phyloP scores from a whole-genome alignment of 2,329 filamentous ascomycete species.

The Neocucurbitaria cava region DNA sequence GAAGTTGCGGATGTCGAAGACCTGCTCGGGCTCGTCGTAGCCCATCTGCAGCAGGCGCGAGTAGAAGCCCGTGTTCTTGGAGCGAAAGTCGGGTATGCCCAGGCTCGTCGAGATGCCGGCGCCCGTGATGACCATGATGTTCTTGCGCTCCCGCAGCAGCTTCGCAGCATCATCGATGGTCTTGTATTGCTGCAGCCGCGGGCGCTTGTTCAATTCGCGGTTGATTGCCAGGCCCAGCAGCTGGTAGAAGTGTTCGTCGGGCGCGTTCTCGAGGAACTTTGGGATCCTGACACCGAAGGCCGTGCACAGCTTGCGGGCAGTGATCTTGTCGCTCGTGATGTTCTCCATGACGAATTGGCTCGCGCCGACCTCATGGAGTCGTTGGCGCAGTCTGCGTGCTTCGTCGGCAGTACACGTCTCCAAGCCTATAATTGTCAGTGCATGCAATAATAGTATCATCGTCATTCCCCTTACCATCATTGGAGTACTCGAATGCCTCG shows the following conservation, averaged over 20 bases:
- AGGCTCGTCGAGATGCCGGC: slow-evolving; percentile 96
- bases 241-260: slow-evolving; percentile 77
- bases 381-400: slow-evolving; percentile 70
- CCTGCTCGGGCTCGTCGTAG: slow-evolving; percentile 84
- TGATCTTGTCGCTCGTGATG: slow-evolving; percentile 66
- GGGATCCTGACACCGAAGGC: slow-evolving; percentile 83
- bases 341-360: slow-evolving; percentile 73
- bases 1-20: slow-evolving; percentile 91
- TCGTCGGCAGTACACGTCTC: slow-evolving; percentile 57
- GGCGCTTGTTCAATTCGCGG: slow-evolving; percentile 80
- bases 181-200: slow-evolving; percentile 82
- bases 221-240: slow-evolving; percentile 79
- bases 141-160: slow-evolving; percentile 74
- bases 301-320: slow-evolving; percentile 82
- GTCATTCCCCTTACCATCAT: slow-evolving; percentile 28
- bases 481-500: slow-evolving; percentile 36
- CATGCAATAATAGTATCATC: no score
- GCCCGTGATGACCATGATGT: slow-evolving; percentile 93
- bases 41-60: slow-evolving; percentile 81
- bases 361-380: slow-evolving; percentile 78
- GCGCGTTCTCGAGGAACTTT: slow-evolving; percentile 71
- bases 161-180: slow-evolving; percentile 84
- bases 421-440: slow-evolving; percentile 28
- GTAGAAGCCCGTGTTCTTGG: slow-evolving; percentile 90
- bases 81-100: slow-evolving; percentile 96